Evolutionary conservation across 495 filamentous ascomycete genomes (phyloP).

Genomic region (Neurospora pannonica): DNA sequence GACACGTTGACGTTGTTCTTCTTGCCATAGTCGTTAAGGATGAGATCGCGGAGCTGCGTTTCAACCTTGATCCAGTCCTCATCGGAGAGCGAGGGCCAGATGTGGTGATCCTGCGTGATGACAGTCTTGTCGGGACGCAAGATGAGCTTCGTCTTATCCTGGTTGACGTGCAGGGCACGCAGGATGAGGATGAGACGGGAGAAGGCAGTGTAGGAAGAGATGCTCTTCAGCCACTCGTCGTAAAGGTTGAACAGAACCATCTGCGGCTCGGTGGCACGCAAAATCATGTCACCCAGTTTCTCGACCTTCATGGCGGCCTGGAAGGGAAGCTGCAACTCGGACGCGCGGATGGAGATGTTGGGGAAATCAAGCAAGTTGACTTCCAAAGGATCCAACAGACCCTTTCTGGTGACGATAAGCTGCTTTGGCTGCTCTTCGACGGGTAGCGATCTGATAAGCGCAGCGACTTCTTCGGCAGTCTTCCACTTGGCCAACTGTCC

Average conservation of each 20-base stretch:
- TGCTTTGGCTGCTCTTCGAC: conserved; percentile 99
- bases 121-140: conserved; percentile 97
- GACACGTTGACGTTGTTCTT: conserved; percentile 99
- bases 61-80: conserved; percentile 99
- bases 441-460: conserved; percentile 89
- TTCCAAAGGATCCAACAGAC: conserved; percentile 93
- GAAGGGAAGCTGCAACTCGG: conserved; percentile 95
- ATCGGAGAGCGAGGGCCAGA: conserved; percentile 91
- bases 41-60: conserved; percentile 88
- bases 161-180: conserved; percentile 92
- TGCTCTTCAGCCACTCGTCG: conserved; percentile 97
- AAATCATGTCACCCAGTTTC: conserved; percentile 97
- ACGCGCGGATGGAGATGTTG: conserved; percentile 97
- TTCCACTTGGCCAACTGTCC: conserved; percentile 99
- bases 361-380: conserved; percentile 98
- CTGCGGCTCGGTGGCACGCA: conserved; percentile 93
- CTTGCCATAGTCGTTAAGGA: conserved; percentile 97
- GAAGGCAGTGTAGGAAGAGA: conserved; percentile 98
- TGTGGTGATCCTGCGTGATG: conserved; percentile 97
- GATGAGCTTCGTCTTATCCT: conserved; percentile 96
- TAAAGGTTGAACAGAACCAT: conserved; percentile 99
- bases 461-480: conserved; percentile 98
- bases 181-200: conserved; percentile 93
- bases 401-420: conserved; percentile 96
- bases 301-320: conserved; percentile 99